phyloP scores from a whole-genome alignment of 106 monocot species.

The Vanilla planifolia region DNA sequence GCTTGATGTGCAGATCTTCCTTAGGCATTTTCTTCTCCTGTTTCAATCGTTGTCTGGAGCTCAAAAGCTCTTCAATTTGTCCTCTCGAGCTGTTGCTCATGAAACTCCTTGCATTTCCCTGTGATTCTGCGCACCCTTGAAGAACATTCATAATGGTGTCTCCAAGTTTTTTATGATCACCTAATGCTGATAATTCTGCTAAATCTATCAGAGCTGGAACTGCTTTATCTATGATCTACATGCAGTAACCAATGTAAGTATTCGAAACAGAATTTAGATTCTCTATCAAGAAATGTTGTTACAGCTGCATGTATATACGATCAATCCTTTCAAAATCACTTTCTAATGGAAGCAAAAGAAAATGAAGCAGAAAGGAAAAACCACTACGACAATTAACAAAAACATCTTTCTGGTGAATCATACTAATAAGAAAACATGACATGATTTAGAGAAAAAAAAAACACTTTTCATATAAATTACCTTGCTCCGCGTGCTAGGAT shows the following conservation, averaged over 20 bases:
- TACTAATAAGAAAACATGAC: no score
- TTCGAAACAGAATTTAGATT: no score
- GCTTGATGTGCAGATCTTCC: conserved; percentile 86
- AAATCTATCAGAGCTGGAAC: conserved; percentile 55
- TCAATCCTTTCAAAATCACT: no score
- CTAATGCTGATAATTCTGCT: conserved; percentile 51
- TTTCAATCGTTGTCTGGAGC: conserved; percentile 51
- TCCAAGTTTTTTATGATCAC: conserved; percentile 66
- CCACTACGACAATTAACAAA: no score
- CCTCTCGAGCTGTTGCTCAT: conserved; percentile 34
- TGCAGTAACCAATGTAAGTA: no score
- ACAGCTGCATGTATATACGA: no score
- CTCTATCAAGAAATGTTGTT: no score
- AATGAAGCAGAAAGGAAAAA: no score
- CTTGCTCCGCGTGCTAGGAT: conserved; percentile 72
- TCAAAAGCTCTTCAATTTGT: conserved; percentile 49
- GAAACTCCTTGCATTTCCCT: conserved; percentile 15
- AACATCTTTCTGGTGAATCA: no score
- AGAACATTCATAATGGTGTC: conserved; percentile 56
- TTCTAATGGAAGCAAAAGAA: no score
- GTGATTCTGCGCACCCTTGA: conserved; percentile 38
- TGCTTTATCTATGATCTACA: conserved; percentile 83
- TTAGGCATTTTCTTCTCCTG: conserved; percentile 77
- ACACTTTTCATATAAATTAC: no score
- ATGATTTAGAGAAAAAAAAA: no score